Base-by-base conservation (phyloP, 176 grass and related monocot species). In the Oryza glumipatula region DNA sequence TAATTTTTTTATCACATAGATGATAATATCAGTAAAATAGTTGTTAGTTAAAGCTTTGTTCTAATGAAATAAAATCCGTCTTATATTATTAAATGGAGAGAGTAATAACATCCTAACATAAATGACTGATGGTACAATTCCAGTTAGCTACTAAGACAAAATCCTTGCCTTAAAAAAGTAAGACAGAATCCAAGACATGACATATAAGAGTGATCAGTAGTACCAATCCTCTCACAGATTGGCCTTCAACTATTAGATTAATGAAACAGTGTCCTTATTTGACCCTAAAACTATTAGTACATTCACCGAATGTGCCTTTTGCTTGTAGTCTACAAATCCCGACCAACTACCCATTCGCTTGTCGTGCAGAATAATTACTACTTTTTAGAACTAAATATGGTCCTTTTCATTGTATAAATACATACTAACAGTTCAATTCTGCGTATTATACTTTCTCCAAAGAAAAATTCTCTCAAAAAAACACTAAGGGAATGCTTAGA, bases 191-290 rank as follows among this genome's bases (percentile, higher is more conserved):
- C 46, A 44, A 28, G 58, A 78, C 58, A 82, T 46, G 83, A 46
- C 61, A 72, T 67, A 73, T 15, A 47, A 76, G 24, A 13, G 52
- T 58, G 54, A 58, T 78, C 19, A 58, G 56, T 73, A 28, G 67
- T 38, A 38, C 12, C 83, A 36, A 73, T 86, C 83, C 86, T 82
- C 35, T 90, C 56, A 82, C 32, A 86, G 36, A 38, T 22, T 66
- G 66, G 3, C 54, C 54, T 67, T 70, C 70, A 80, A 80, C 70
- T 85, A 80, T 64, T 85, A 75, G 26, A 47, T 80, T 80, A 75
- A 69, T 80, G 10, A 44, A 70, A 32, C 45, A 41, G 11, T 24
- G 47, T 79, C 7, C 44, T 61, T 64, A 9, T 54, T 45, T 72
- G 61, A 54, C 22, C 32, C 12, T 38, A 61, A 63, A 63, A 9